These are phyloP conservation scores for Chlamydomonas urium DNA, from an alignment of 139 green algal species.

Conservation along the genomic window DNA sequence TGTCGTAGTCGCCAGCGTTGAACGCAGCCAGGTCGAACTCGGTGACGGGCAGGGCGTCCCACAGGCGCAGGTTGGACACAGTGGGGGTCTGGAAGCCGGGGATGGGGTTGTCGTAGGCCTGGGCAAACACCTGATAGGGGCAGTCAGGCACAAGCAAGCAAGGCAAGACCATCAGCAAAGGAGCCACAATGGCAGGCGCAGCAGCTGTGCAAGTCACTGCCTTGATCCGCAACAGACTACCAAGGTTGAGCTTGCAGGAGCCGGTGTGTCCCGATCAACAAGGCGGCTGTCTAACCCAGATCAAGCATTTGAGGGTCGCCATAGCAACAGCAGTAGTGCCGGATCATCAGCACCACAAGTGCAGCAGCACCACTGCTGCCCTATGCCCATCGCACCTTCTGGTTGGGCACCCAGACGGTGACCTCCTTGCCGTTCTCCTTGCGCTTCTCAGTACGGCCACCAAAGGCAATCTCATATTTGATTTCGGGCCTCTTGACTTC, in stretches of 20 bases:
- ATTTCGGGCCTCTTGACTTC: constrained; percentile 49
- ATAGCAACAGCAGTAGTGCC: too few species aligned
- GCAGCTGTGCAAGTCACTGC: too few species aligned
- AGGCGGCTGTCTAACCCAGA: too few species aligned
- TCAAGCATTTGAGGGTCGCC: too few species aligned
- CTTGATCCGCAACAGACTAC: too few species aligned
- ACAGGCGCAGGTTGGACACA: constrained; percentile 95
- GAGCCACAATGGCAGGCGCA: too few species aligned
- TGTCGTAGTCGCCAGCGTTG: constrained; percentile 82
- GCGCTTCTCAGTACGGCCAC: constrained; percentile 41
- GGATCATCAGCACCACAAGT: too few species aligned
- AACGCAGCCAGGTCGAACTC: constrained; percentile 94
- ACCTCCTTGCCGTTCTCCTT: constrained; percentile 31
- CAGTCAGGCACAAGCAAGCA: background rate
- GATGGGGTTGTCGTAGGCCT: constrained; percentile 95
- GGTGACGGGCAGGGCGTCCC: constrained; percentile 77
- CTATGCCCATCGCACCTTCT: constrained; percentile 58
- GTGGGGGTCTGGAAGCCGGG: constrained; percentile 89
- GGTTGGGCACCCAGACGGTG: constrained; percentile 41
- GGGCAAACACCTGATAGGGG: constrained; percentile 75
- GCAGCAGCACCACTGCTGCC: too few species aligned
- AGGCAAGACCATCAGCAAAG: background rate
- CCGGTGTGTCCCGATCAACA: too few species aligned
- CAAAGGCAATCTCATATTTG: constrained; percentile 42
- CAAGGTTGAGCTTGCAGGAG: too few species aligned